phyloP scores from a whole-genome alignment of 1,139 yeast species.

The Geotrichum histeridarum region DNA sequence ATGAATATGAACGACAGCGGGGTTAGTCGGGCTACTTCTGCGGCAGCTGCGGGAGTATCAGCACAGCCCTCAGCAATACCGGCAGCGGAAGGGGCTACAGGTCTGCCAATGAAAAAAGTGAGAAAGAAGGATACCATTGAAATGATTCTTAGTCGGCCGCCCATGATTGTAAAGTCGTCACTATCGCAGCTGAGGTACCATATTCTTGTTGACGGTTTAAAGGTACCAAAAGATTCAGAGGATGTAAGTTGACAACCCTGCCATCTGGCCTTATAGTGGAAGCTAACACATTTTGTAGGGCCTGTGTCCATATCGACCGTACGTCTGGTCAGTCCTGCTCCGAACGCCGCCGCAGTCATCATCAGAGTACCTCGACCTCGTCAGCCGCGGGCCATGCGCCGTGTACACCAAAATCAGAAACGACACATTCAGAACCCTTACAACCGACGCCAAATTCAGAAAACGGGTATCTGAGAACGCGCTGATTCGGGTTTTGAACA shows the following conservation, averaged over 20 bases:
- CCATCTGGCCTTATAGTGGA: not conserved
- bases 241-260: slow-evolving; percentile 22
- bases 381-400: slow-evolving; percentile 53
- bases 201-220: slow-evolving; percentile 73
- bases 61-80: not conserved
- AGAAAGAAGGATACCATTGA: slow-evolving; percentile 56
- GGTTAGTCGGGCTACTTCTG: not conserved
- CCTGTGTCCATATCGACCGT: slow-evolving; percentile 61
- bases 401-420: slow-evolving; percentile 69
- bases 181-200: slow-evolving; percentile 73
- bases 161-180: slow-evolving; percentile 62
- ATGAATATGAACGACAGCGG: not conserved
- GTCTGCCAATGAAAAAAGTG: slow-evolving; percentile 14
- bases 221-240: slow-evolving; percentile 24
- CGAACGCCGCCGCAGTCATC: slow-evolving; percentile 58
- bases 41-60: not conserved
- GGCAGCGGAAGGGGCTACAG: not conserved
- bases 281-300: slow-evolving; percentile 26
- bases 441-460: slow-evolving; percentile 66
- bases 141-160: slow-evolving; percentile 56
- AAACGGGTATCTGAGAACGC: slow-evolving; percentile 63
- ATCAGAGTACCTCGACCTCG: slow-evolving; percentile 50
- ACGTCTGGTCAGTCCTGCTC: slow-evolving; percentile 77
- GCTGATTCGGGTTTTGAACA: slow-evolving; percentile 62
- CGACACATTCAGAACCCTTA: slow-evolving; percentile 82